phyloP scores from a whole-genome alignment of 768 basidiomycete species.

The Hemileccinum rubropunctum region DNA sequence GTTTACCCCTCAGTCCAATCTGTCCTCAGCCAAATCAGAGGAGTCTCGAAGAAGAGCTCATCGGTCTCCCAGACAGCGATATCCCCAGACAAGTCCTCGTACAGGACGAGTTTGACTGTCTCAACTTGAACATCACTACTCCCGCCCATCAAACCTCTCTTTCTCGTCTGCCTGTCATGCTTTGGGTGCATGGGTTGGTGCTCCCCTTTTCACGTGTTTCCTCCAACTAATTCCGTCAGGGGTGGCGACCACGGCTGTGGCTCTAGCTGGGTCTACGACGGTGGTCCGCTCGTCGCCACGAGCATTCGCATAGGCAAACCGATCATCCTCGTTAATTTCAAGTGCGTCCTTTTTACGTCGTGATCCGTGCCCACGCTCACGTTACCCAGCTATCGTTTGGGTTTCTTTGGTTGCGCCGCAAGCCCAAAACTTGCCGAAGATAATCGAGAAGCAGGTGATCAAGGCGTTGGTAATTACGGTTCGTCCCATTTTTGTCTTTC shows the following conservation, averaged over 20 bases:
- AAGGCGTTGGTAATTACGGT: slow-evolving; percentile 80
- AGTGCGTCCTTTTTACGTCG: slow-evolving; percentile 47
- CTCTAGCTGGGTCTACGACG: slow-evolving; percentile 76
- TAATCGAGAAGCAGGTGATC: slow-evolving; percentile 59
- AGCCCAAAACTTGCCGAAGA: slow-evolving; percentile 64
- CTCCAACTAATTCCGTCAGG: slow-evolving; percentile 37
- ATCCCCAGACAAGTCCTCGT: slow-evolving; percentile 53
- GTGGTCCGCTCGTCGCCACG: slow-evolving; percentile 66
- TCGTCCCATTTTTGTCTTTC: slow-evolving; percentile 18
- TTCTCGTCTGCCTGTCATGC: slow-evolving; percentile 70
- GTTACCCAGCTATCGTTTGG: slow-evolving; percentile 63
- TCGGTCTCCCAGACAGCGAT: slow-evolving; percentile 53
- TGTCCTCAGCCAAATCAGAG: slow-evolving; percentile 61
- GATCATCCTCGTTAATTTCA: slow-evolving; percentile 69
- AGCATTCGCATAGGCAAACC: slow-evolving; percentile 63
- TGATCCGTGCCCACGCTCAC: slow-evolving; percentile 9
- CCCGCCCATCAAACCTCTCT: slow-evolving; percentile 53
- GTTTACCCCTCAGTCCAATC: slow-evolving; percentile 51
- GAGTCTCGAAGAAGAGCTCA: slow-evolving; percentile 57
- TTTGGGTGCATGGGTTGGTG: slow-evolving; percentile 83
- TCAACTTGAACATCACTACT: slow-evolving; percentile 78
- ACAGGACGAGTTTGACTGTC: slow-evolving; percentile 76
- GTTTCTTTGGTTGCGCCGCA: slow-evolving; percentile 75
- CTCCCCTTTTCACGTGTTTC: slow-evolving; percentile 6
- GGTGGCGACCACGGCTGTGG: slow-evolving; percentile 73